Evolutionary conservation across 2,329 filamentous ascomycete species (phyloP).

Genomic region (Fusarium penzigii): DNA sequence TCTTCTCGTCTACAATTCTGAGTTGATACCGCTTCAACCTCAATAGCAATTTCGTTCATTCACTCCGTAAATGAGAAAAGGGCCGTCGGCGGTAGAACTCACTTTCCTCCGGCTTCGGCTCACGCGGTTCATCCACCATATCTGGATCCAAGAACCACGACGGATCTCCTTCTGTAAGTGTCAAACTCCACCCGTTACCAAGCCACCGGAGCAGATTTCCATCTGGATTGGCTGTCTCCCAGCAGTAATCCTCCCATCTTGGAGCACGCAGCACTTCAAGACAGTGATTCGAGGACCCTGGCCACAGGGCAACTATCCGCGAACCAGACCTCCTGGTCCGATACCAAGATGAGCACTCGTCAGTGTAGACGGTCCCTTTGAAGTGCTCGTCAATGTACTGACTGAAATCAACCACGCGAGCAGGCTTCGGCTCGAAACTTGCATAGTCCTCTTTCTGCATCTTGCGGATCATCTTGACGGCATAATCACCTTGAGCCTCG

Average conservation of each 20-base stretch:
- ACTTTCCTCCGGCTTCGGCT: constrained; percentile 5
- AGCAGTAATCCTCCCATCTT: constrained; percentile 11
- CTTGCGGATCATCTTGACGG: constrained; percentile 26
- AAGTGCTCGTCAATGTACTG: constrained; percentile 17
- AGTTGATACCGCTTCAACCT: too few relatives aligned
- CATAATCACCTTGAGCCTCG: constrained; percentile 42
- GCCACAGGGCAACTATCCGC: constrained; percentile 11
- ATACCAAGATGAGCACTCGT: constrained; percentile 17
- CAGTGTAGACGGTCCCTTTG: constrained; percentile 12
- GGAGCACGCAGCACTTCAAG: constrained; percentile 10
- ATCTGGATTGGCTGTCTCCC: constrained; percentile 1
- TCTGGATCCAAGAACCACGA: constrained; percentile 13
- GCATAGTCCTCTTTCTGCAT: constrained; percentile 25
- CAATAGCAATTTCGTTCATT: too few relatives aligned
- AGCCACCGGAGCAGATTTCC: constrained; percentile 12
- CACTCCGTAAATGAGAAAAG: constrained; percentile 13
- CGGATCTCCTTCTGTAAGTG: constrained; percentile 7
- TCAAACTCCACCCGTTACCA: constrained; percentile 10
- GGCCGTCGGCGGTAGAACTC: constrained; percentile 5
- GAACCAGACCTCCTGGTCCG: background rate
- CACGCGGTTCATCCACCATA: constrained; percentile 5
- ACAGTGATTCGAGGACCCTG: constrained; percentile 7
- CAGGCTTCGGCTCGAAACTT: constrained; percentile 4
- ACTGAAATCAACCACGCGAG: constrained; percentile 8
- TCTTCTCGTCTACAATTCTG: too few relatives aligned